Base-by-base conservation (phyloP, 306 rosid species). In the Fagus sylvatica region DNA sequence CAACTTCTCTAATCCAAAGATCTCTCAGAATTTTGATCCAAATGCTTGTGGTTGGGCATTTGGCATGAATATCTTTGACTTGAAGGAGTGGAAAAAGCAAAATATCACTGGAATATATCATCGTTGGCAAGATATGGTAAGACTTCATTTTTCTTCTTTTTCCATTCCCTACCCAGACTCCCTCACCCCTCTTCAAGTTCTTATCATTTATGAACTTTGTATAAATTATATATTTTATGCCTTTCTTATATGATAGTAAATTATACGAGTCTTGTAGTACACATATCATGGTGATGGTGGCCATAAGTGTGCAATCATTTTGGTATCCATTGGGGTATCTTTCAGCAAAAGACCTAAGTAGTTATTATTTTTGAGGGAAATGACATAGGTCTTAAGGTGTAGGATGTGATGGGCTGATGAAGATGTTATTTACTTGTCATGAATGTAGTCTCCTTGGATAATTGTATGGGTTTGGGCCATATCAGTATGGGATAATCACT, bases 41-140 rank as follows among this genome's bases (percentile, higher is more conserved):
- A 86, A 91, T 85, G 98, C 98, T 61, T 95, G 98, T 88, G 98
- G 98, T 43, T 95, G 98, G 98, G 98, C 98, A 78, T 95, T 73
- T 57, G 98, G 98, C 81, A 95, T 95, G 98, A 95, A 95, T 83
- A 80, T 95, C 9, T 95, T 95, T 70, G 97, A 95, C 88, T 80
- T 95, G 92, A 89, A 88, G 84, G 98, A 92, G 89, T 95, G 98
- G 98, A 92, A 86, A 86, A 95, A 89, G 77, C 86, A 80, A 77
- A 88, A 95, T 77, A 95, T 92, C 78, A 95, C 98, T 16, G 96
- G 97, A 76, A 90, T 92, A 72, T 95, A 95, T 85, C 98, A 95
- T 81, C 76, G 87, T 69, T 95, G 98, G 98, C 98, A 95, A 85
- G 97, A 95, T 82, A 69, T 86, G 95, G 98, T 95, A 89, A 83